phyloP scores from a whole-genome alignment of 306 rosid genomes.

The Gynostemma pentaphyllum region DNA sequence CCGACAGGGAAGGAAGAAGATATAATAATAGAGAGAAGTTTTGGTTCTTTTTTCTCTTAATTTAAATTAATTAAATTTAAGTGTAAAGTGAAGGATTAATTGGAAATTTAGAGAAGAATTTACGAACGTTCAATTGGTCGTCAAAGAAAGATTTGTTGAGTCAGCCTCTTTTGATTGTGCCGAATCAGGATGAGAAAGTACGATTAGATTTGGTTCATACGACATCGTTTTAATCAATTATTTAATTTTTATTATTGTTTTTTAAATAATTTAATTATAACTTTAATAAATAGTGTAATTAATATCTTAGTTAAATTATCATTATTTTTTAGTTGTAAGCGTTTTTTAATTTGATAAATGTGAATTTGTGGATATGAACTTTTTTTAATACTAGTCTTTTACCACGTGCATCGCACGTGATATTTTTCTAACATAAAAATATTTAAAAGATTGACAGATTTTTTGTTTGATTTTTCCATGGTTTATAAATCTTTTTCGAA shows the following conservation, averaged over 20 bases:
- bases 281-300: no score
- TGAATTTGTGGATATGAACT: no score
- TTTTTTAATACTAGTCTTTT: no score
- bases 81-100: background rate
- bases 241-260: background rate
- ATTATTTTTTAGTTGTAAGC: no score
- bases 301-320: no score
- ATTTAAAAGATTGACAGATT: no score
- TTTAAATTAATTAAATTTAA: background rate
- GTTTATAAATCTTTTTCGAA: no score
- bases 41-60: background rate
- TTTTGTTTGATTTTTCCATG: no score
- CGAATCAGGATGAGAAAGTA: constrained; percentile 9
- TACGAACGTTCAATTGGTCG: background rate
- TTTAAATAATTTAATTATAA: no score
- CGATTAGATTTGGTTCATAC: background rate
- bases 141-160: background rate
- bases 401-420: no score
- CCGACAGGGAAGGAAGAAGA: constrained; percentile 13
- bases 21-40: constrained; percentile 10
- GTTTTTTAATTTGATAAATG: no score
- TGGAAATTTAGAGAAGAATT: background rate
- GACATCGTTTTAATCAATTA: background rate
- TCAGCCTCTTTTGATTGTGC: constrained; percentile 2
- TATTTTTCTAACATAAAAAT: no score